Evolutionary conservation across 2,329 filamentous ascomycete species (phyloP).

Genomic region (Trichoderma brevicompactum): DNA sequence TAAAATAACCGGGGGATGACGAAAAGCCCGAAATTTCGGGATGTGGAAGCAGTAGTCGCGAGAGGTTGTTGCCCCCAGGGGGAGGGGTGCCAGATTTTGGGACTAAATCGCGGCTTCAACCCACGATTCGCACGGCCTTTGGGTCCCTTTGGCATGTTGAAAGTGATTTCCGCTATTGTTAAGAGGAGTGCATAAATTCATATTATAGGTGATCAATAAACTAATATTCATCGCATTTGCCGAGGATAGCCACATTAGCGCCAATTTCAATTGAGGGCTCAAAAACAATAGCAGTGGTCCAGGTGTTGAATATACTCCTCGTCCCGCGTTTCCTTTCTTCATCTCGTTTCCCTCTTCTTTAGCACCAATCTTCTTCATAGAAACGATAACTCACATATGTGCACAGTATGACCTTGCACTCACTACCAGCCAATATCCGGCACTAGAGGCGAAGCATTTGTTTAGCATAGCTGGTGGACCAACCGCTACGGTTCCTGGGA

Average conservation of each 20-base stretch:
- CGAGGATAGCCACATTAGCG: not conserved
- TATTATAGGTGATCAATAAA: not conserved
- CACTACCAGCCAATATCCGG: constrained; percentile 13
- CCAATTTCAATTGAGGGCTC: not conserved
- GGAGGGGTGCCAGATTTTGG: constrained; percentile 1
- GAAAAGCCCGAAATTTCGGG: not conserved
- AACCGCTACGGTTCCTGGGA: not conserved
- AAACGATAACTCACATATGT: not conserved
- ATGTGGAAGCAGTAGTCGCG: constrained; percentile 11
- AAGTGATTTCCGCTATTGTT: not conserved
- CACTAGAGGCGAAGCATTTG: constrained; percentile 14
- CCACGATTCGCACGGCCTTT: not conserved
- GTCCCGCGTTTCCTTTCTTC: not conserved
- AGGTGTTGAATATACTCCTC: not conserved
- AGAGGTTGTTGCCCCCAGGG: constrained; percentile 6
- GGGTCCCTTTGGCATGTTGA: not conserved
- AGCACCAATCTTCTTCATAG: not conserved
- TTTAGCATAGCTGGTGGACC: not conserved
- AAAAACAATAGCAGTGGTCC: not conserved
- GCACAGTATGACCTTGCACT: not conserved
- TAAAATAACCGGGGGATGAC: not conserved
- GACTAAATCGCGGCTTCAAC: constrained; percentile 5
- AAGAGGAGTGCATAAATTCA: not conserved
- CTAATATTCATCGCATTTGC: not conserved
- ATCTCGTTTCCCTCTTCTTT: not conserved